phyloP scores from a whole-genome alignment of 2,329 filamentous ascomycete genomes.

The Colletotrichum abscissum region DNA sequence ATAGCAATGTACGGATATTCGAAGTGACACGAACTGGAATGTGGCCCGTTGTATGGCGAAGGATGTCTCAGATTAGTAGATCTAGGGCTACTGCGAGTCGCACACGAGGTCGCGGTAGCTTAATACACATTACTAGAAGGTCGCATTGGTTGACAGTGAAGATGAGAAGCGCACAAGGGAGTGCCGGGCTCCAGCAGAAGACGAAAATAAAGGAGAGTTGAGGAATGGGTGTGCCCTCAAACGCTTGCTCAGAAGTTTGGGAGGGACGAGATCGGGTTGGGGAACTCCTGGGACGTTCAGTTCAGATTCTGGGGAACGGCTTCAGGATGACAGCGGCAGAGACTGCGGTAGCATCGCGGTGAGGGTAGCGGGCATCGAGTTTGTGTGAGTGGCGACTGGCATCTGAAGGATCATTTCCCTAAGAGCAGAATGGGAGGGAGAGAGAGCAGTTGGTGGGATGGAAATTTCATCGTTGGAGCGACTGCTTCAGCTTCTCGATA shows the following conservation, averaged over 20 bases:
- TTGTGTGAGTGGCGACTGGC: neutral
- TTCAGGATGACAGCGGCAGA: neutral
- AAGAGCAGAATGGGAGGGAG: neutral
- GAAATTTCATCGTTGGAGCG: neutral
- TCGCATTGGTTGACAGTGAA: neutral
- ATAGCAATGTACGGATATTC: neutral
- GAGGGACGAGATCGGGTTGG: conserved; percentile 21
- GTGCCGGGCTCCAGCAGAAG: neutral
- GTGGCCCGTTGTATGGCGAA: conserved; percentile 2
- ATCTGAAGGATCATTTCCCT: neutral
- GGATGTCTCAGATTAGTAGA: conserved; percentile 21
- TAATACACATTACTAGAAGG: conserved; percentile 5
- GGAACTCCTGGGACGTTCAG: neutral
- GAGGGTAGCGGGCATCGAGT: neutral
- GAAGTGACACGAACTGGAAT: neutral
- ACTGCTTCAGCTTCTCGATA: neutral
- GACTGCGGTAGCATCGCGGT: neutral
- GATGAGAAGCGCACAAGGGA: neutral
- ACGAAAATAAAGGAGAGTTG: neutral
- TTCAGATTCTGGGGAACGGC: neutral
- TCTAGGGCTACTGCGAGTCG: conserved; percentile 6
- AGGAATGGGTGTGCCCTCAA: neutral
- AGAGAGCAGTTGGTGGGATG: neutral
- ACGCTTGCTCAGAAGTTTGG: neutral
- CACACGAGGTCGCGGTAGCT: neutral